Evolutionary conservation across 352 stramenopile species (phyloP).

Genomic region (Pelagophyceae sp.): DNA sequence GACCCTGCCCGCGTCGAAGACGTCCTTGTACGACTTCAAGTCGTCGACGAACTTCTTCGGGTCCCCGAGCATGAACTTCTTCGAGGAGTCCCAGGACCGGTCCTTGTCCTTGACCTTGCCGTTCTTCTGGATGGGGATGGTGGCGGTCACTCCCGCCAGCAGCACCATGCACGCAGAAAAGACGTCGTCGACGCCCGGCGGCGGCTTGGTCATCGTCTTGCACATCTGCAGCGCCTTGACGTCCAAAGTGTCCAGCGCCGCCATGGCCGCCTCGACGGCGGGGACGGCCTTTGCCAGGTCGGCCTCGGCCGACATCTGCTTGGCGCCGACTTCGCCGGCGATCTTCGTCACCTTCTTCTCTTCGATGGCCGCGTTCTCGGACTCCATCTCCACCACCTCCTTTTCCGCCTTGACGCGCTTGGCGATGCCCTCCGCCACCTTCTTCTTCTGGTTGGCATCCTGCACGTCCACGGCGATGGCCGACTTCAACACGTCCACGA

Average conservation of each 20-base stretch:
- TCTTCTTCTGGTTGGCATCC: slow-evolving; percentile 26
- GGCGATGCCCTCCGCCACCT: slow-evolving; percentile 54
- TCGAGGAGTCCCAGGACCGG: slow-evolving; percentile 80
- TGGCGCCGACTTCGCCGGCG: slow-evolving; percentile 75
- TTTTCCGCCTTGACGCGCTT: slow-evolving; percentile 56
- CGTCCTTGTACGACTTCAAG: slow-evolving; percentile 33
- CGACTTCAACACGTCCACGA: slow-evolving; percentile 78
- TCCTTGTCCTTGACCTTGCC: slow-evolving; percentile 78
- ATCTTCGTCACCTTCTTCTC: slow-evolving; percentile 50
- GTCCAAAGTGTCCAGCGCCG: slow-evolving; percentile 74
- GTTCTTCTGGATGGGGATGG: slow-evolving; percentile 76
- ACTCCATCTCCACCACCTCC: slow-evolving; percentile 74
- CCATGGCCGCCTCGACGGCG: slow-evolving; percentile 77
- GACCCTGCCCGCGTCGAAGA: slow-evolving; percentile 34
- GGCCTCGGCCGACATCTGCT: slow-evolving; percentile 80
- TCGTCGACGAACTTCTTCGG: slow-evolving; percentile 49
- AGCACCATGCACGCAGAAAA: slow-evolving; percentile 75
- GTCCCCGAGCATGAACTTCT: slow-evolving; percentile 83
- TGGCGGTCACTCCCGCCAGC: slow-evolving; percentile 77
- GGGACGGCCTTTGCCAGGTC: slow-evolving; percentile 83
- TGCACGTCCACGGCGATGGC: slow-evolving; percentile 36
- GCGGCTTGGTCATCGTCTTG: slow-evolving; percentile 80
- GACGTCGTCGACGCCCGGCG: slow-evolving; percentile 71
- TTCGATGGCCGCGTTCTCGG: slow-evolving; percentile 68
- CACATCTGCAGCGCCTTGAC: slow-evolving; percentile 80